Evolutionary conservation across 2,329 filamentous ascomycete species (phyloP), one percentile per base, ranked within the genome.

Genomic region (Fusarium stilboides): DNA sequence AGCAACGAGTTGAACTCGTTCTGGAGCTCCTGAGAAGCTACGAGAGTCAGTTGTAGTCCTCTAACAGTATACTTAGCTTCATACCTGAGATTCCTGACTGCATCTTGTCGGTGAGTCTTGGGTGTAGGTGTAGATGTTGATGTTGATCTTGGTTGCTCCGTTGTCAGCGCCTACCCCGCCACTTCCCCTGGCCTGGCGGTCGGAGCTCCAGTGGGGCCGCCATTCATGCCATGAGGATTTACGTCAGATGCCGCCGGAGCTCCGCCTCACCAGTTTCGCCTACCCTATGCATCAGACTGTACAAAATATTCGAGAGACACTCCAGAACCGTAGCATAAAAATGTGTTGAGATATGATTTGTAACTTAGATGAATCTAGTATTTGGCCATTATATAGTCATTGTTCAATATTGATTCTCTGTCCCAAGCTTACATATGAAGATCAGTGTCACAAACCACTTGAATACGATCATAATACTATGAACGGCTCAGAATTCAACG

Each of bases 21-120:
- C 77, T 90, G 87, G 66, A 96, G 91, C 85, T 95, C 93, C 80
- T 90, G 80, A 58, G 93, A 94, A 70, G 91, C 93, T 93, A 77
- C 47, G 28, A 26, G 20, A 20, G 45, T 71, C 42, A 65, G 61
- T 36, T 37, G n/a, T 6, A 28, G 8, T 8, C 12, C 31, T 17
- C 24, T n/a, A 34, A 43, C 19, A 49, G 20, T 2, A 31, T 8
- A 19, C 19, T 15, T 6, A 8, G 10, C 26, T 47, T n/a, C 75
- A 51, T 84, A 91, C 91, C 91, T 80, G 90, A 88, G 73, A 94
- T 94, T 80, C 92, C 91, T 36, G 92, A 94, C 84, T 94, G 91
- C 92, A 94, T 94, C 53, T 64, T 78, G 58, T 64, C 36, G 57
- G 47, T 56, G 13, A 22, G 50, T 28, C 47, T 47, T 45, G 17